These are phyloP conservation scores for Dactylellina cionopaga DNA, from an alignment of 2,329 filamentous ascomycete species.

Conservation along the genomic window DNA sequence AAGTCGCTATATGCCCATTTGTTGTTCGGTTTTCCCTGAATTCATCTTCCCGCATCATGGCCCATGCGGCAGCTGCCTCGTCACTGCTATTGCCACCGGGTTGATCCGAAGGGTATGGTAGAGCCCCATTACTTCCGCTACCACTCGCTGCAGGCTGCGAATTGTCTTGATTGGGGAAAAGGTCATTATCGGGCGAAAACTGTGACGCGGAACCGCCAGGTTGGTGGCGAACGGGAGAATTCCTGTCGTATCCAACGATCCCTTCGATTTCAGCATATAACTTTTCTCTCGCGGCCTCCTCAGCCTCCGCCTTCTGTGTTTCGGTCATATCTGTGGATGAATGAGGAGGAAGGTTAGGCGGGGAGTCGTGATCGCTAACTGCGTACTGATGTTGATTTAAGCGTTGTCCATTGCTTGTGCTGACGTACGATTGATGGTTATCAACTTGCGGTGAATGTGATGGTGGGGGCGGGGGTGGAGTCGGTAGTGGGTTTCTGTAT, in stretches of 20 bases:
- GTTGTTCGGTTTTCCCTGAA: slow-evolving; percentile 31
- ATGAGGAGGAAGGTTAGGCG: slow-evolving; percentile 35
- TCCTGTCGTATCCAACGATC: slow-evolving; percentile 19
- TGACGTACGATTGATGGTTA: not conserved
- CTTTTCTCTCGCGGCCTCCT: slow-evolving; percentile 42
- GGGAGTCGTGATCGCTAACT: slow-evolving; percentile 19
- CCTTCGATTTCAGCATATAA: slow-evolving; percentile 50
- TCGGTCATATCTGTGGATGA: slow-evolving; percentile 11
- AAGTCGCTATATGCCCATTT: slow-evolving; percentile 41
- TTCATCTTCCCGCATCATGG: slow-evolving; percentile 46
- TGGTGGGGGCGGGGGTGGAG: slow-evolving; percentile 58
- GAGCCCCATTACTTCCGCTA: slow-evolving; percentile 5
- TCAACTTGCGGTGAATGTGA: slow-evolving; percentile 55
- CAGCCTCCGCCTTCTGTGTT: slow-evolving; percentile 36
- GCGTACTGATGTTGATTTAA: slow-evolving; percentile 11
- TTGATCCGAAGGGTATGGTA: slow-evolving; percentile 38
- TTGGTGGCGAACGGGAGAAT: not conserved
- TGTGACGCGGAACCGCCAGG: slow-evolving; percentile 6
- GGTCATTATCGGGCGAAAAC: slow-evolving; percentile 42
- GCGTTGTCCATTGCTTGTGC: slow-evolving; percentile 25
- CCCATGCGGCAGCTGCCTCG: slow-evolving; percentile 49
- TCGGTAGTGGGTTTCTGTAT: slow-evolving; percentile 54
- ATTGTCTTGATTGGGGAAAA: slow-evolving; percentile 35
- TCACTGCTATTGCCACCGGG: slow-evolving; percentile 45
- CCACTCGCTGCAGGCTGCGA: not conserved